phyloP scores from a whole-genome alignment of 805 yeast genomes.

The Candida quercuum region DNA sequence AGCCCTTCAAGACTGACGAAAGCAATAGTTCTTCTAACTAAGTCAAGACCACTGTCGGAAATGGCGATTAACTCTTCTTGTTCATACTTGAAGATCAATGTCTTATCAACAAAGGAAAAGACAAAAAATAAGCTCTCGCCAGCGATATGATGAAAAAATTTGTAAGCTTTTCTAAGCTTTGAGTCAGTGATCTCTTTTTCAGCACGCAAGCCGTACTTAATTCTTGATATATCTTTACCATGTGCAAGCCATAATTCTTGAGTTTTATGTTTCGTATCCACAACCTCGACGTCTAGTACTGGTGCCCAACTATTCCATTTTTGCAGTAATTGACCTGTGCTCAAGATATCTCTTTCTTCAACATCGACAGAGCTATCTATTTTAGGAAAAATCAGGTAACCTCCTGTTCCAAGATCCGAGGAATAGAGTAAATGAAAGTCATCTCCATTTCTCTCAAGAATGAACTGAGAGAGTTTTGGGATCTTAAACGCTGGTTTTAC shows the following conservation, averaged over 20 bases:
- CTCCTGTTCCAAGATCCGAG: conserved; percentile 35
- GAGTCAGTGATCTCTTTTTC: conserved; percentile 13
- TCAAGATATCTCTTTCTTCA: conserved; percentile 5
- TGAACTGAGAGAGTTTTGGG: conserved; percentile 28
- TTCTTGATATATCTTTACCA: conserved; percentile 14
- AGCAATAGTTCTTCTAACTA: conserved; percentile 12
- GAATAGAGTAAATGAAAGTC: conserved; percentile 27
- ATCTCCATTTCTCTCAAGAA: conserved; percentile 11
- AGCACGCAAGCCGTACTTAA: conserved; percentile 15
- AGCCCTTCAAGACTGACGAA: conserved; percentile 9
- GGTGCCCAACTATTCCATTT: conserved; percentile 46
- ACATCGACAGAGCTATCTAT: conserved; percentile 15
- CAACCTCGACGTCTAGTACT: conserved; percentile 33
- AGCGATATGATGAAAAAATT: conserved; percentile 11
- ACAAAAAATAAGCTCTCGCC: conserved; percentile 24
- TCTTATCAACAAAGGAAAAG: conserved; percentile 34
- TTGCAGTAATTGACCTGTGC: conserved; percentile 8
- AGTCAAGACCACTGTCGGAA: conserved; percentile 15
- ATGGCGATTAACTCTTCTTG: conserved; percentile 24
- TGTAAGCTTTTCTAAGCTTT: conserved; percentile 12
- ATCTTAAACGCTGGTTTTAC: conserved; percentile 30
- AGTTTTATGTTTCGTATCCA: conserved; percentile 18
- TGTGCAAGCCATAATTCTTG: conserved; percentile 36
- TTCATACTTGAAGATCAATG: conserved; percentile 30
- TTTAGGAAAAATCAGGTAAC: conserved; percentile 28